phyloP scores from a whole-genome alignment of 441 rosid species.

The Syzygium malaccense region DNA sequence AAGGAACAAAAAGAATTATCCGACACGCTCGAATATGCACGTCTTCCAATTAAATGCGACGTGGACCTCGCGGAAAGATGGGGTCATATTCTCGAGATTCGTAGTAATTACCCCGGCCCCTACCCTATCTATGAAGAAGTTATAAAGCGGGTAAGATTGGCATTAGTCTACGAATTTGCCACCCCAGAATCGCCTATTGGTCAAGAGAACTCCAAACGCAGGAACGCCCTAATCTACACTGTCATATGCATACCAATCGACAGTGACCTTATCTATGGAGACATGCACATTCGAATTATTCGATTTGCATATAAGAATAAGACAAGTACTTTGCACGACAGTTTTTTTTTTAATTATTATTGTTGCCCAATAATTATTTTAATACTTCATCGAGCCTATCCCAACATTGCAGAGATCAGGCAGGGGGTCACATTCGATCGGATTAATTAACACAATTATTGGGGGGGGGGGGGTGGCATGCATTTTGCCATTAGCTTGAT shows the following conservation, averaged over 20 bases:
- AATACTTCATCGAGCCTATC: neutral
- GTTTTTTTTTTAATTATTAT: neutral
- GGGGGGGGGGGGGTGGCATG: neutral
- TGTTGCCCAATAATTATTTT: neutral
- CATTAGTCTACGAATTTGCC: neutral
- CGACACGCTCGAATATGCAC: rapidly evolving
- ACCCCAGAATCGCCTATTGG: neutral
- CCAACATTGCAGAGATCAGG: neutral
- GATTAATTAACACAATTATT: neutral
- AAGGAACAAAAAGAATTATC: neutral
- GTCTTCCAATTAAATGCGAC: neutral
- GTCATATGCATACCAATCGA: neutral
- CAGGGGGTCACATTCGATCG: neutral
- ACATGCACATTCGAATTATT: neutral
- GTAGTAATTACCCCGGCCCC: neutral
- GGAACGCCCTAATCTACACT: neutral
- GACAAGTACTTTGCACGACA: neutral
- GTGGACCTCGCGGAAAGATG: neutral
- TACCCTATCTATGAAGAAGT: neutral
- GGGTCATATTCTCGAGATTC: neutral
- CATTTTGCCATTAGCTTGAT: neutral
- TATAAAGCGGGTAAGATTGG: neutral
- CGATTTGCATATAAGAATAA: neutral
- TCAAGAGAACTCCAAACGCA: neutral
- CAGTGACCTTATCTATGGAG: neutral